Conservation (phyloP, 768 basidiomycete genomes). For the Phallus indusiatus region DNA sequence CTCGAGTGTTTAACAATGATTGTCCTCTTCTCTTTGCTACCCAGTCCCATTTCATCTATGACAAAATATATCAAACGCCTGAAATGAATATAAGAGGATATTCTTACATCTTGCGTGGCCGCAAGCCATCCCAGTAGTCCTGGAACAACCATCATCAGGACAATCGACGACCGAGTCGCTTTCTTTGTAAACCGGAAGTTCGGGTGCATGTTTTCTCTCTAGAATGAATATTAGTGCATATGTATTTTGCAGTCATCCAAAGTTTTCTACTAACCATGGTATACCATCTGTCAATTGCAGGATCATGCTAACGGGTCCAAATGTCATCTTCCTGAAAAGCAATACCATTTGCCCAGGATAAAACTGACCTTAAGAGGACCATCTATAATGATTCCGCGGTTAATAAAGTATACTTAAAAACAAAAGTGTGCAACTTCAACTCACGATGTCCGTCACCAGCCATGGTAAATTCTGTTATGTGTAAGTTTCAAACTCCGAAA, state of each 20-base stretch:
- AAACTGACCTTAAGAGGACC: slow-evolving; percentile 48
- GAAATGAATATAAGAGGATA: slow-evolving; percentile 20
- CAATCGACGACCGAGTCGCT: slow-evolving; percentile 46
- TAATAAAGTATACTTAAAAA: slow-evolving; percentile 16
- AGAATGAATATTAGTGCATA: not conserved
- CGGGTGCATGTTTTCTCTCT: slow-evolving; percentile 83
- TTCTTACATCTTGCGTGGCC: slow-evolving; percentile 28
- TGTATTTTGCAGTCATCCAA: not conserved
- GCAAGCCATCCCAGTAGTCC: slow-evolving; percentile 40
- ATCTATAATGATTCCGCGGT: slow-evolving; percentile 16
- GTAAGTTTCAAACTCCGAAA: slow-evolving; percentile 4
- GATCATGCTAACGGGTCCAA: slow-evolving; percentile 31
- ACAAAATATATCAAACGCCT: slow-evolving; percentile 9
- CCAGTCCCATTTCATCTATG: slow-evolving; percentile 40
- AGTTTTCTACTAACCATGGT: slow-evolving; percentile 36
- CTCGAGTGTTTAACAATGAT: slow-evolving; percentile 21
- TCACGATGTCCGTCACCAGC: slow-evolving; percentile 51
- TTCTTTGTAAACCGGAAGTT: slow-evolving; percentile 72
- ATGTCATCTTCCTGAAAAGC: not conserved
- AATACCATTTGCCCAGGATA: not conserved
- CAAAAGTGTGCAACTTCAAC: slow-evolving; percentile 13
- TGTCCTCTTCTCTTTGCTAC: slow-evolving; percentile 40
- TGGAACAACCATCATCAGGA: slow-evolving; percentile 58
- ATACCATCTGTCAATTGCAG: slow-evolving; percentile 50
- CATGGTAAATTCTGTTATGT: slow-evolving; percentile 28